phyloP scores from a whole-genome alignment of 345 rosid species.

The Lepidium didymum region DNA sequence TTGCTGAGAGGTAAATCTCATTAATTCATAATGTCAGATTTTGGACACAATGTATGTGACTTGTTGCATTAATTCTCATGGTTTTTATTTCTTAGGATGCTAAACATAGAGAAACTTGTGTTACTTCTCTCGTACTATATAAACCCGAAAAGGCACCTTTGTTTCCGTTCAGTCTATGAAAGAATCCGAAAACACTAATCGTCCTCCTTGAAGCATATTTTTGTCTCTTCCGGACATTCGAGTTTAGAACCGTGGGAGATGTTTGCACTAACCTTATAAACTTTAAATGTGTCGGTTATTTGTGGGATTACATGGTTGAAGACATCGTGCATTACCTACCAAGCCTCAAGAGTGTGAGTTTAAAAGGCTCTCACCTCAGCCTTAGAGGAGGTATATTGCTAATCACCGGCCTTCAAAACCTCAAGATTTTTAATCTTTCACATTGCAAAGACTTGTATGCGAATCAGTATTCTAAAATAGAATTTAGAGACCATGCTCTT shows the following conservation, averaged over 20 bases:
- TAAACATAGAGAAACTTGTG: constrained; percentile 16
- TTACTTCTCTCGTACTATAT: too few relatives aligned
- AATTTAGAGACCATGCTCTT: too few relatives aligned
- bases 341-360: not conserved
- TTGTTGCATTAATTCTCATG: not conserved
- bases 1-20: constrained; percentile 8
- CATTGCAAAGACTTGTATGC: not conserved
- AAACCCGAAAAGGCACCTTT: too few relatives aligned
- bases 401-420: not conserved
- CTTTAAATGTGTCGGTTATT: not conserved
- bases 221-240: too few relatives aligned
- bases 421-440: not conserved
- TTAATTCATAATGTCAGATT: not conserved
- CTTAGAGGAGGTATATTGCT: not conserved
- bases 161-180: not conserved
- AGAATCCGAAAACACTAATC: constrained; percentile 12
- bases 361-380: not conserved
- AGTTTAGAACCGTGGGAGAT: not conserved
- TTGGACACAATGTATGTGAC: too few relatives aligned
- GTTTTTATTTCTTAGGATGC: not conserved
- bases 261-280: constrained; percentile 1
- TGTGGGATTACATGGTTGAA: not conserved
- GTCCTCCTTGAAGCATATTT: too few relatives aligned
- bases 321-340: not conserved
- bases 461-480: too few relatives aligned